Evolutionary conservation across 768 basidiomycete species (phyloP), one percentile per base, ranked within the genome.

Genomic region (Amanita polypyramis): DNA sequence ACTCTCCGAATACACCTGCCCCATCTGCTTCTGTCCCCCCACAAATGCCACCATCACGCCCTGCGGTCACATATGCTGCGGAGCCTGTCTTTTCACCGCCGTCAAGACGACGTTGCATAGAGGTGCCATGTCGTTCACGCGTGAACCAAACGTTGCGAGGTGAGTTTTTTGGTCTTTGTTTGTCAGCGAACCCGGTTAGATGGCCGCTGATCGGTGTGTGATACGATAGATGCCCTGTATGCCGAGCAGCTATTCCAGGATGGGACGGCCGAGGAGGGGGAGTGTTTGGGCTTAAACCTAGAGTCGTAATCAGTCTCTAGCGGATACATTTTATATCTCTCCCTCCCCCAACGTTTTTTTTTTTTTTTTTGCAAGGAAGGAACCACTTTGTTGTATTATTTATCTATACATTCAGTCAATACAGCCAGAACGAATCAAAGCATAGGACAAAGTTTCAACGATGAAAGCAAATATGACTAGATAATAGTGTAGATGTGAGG

Each of bases 61-160:
- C 0, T 90, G 87, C 54, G 87, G 87, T 0, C 87, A 90, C 54
- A 71, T 90, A 33, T 79, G 80, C 52, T 89, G 87, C 54, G 86
- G 85, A 1, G 65, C 73, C 4, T 90, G 87, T 62, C 72, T 89
- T 4, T 88, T 86, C 52, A 77, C 75, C 2, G 80, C 85, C 0
- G 74, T 88, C 35, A 80, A 79, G 55, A 74, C 80, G 1, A 75
- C 78, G 9, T 61, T 79, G 45, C 66, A 76, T 50, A 73, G 83
- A 15, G 65, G 60, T 34, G 64, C 65, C 41, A 54, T 56, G 40
- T 62, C 55, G 57, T 61, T 43, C 51, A 53, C 23, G 4, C 52
- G 51, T 7, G 67, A 62, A 33, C 55, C 56, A 3, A 61, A 59
- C 40, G 60, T 63, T 17, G 70, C 77, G 0, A 67, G 68, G 76